phyloP scores from a whole-genome alignment of 441 rosid genomes.

The Euphorbia celastroides region DNA sequence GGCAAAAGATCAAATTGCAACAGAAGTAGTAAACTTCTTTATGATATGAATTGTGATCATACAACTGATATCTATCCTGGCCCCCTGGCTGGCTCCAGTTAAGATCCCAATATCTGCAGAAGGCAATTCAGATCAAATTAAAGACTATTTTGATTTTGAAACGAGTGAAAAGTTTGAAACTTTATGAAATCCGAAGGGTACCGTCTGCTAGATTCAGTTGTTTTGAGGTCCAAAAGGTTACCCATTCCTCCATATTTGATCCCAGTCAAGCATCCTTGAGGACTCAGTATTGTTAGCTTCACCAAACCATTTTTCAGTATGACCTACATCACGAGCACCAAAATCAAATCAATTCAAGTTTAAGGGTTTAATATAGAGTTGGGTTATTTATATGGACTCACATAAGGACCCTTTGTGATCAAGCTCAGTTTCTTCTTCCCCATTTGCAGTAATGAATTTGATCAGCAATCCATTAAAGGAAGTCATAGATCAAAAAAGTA shows the following conservation, averaged over 20 bases:
- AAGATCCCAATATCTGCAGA: constrained; percentile 36
- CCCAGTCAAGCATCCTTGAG: constrained; percentile 29
- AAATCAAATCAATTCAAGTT: neutral
- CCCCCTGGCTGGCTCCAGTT: constrained; percentile 34
- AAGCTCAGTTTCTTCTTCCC: constrained; percentile 24
- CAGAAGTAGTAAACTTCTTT: neutral
- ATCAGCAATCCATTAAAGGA: neutral
- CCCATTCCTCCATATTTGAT: constrained; percentile 35
- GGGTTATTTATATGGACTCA: constrained; percentile 6
- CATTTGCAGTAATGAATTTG: constrained; percentile 1
- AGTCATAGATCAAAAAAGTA: neutral
- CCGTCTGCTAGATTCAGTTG: constrained; percentile 34
- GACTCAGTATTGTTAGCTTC: constrained; percentile 28
- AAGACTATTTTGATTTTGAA: neutral
- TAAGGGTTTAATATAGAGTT: neutral
- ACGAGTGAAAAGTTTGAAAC: neutral
- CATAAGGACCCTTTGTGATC: constrained; percentile 22
- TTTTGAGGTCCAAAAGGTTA: constrained; percentile 31
- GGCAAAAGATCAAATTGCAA: neutral
- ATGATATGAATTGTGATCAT: constrained; percentile 8
- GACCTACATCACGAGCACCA: constrained; percentile 21
- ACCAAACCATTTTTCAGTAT: constrained; percentile 27
- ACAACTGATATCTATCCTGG: constrained; percentile 26
- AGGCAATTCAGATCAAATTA: neutral
- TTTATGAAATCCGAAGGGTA: neutral